Evolutionary conservation across 2,329 filamentous ascomycete genomes (phyloP), one percentile per base, ranked within the genome.

Genomic region (Plectosphaerella sp.): DNA sequence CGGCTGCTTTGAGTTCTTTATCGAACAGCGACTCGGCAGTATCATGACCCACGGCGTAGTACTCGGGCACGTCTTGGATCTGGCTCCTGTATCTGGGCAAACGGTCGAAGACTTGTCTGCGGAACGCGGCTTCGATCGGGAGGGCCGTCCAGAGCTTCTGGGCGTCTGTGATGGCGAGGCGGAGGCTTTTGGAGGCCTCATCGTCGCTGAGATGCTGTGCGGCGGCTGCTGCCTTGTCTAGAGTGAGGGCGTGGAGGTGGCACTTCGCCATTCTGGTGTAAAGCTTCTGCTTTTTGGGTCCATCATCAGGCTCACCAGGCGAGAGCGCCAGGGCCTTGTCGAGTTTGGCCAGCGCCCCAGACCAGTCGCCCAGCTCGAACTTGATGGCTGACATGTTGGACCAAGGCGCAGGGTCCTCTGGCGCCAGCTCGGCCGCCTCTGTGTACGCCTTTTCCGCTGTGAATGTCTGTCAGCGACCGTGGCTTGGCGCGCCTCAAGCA

Each of bases 301-400:
- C 28, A 52, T 52, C 42, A 14, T 52, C 53, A 22, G 53, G 46
- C 15, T 53, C 47, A 3, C 8, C 15, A 11, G 45, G 14, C 3
- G 25, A 28, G 20, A 61, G 49, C 1, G 51, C 14, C 35, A 62
- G 43, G 11, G 58, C 52, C 18, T 54, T 49, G 11, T 49, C 22
- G 22, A 55, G 49, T 39, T 52, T 58, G n/a, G 33, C 33, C 41
- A 52, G 41, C 18, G 55, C 54, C 8, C 42, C 42, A 4, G 43
- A 8, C 35, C 61, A 59, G n/a, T 58, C 45, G 18, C 61, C 59
- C 45, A 52, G 54, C 49, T 62, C 58, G 18, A 59, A 61, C 45
- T 55, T 56, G 47, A 59, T 54, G 36, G 55, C 54, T 3, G 60
- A 60, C 8, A 60, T 49, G 46, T 62, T 62, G 3, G 59, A 58